A percentile compares a stretch with the other conserved stretches of the same genome.
Conservation (phyloP, 2,329 filamentous ascomycete species). For the Colletotrichum sp. region DNA sequence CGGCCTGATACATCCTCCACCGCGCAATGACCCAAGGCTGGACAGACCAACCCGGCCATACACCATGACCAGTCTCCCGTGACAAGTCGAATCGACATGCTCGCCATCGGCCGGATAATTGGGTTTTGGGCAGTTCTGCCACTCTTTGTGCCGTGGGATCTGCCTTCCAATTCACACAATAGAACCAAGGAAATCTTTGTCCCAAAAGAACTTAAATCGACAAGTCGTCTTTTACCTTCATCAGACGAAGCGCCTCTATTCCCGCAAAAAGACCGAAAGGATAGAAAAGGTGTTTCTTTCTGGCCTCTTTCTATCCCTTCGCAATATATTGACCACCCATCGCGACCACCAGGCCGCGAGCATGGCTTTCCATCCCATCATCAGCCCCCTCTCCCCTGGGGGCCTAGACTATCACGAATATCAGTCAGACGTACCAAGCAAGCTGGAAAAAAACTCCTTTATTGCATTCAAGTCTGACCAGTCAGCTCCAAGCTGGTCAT, state of each 20-base stretch:
- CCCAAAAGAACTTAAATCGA: rapidly evolving
- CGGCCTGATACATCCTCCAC: background rate
- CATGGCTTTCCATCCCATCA: background rate
- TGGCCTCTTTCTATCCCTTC: background rate
- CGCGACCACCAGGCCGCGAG: background rate
- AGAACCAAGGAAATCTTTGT: background rate
- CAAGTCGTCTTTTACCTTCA: background rate
- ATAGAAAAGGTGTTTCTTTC: background rate
- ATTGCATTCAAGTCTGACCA: background rate
- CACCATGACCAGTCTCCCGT: background rate
- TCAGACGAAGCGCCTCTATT: background rate
- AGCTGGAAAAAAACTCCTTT: background rate
- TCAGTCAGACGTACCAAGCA: background rate
- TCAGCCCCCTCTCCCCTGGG: too few species aligned
- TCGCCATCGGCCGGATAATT: background rate
- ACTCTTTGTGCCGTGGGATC: background rate
- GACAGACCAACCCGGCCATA: background rate
- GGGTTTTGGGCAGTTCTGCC: background rate
- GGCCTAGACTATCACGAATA: background rate
- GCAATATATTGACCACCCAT: background rate
- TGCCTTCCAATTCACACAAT: background rate
- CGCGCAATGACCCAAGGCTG: background rate
- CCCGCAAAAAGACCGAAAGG: background rate
- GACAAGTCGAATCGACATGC: background rate
- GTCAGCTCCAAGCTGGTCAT: background rate